phyloP scores from a whole-genome alignment of 805 yeast genomes.

The Candida methanosorbosa region DNA sequence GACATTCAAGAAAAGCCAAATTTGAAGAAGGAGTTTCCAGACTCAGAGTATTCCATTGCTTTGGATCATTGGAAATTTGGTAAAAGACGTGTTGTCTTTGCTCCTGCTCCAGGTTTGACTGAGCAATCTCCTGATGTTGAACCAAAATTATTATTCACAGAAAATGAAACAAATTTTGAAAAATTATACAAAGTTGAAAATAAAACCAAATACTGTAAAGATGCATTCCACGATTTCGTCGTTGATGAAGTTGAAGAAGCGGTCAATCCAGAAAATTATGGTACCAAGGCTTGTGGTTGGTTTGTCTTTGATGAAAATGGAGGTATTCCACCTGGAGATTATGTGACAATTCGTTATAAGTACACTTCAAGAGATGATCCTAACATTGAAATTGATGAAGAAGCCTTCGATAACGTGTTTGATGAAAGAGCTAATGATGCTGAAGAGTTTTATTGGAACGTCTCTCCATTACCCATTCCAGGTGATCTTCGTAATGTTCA shows the following conservation, averaged over 20 bases:
- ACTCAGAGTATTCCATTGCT: slow-evolving; percentile 39
- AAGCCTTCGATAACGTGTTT: slow-evolving; percentile 59
- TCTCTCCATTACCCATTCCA: slow-evolving; percentile 76
- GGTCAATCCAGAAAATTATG: slow-evolving; percentile 60
- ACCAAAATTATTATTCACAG: slow-evolving; percentile 75
- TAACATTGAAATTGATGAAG: slow-evolving; percentile 50
- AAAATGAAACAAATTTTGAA: slow-evolving; percentile 75
- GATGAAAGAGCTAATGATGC: slow-evolving; percentile 77
- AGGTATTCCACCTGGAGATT: slow-evolving; percentile 80
- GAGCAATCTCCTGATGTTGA: slow-evolving; percentile 57
- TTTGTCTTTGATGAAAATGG: slow-evolving; percentile 68
- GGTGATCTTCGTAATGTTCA: slow-evolving; percentile 76
- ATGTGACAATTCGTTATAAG: slow-evolving; percentile 76
- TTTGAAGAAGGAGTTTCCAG: slow-evolving; percentile 29
- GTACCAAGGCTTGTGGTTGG: slow-evolving; percentile 85
- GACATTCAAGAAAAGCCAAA: slow-evolving; percentile 40
- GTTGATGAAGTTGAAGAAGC: slow-evolving; percentile 51
- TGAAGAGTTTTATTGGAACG: slow-evolving; percentile 85
- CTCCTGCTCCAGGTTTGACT: slow-evolving; percentile 75
- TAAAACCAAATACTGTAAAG: slow-evolving; percentile 58
- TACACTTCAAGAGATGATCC: slow-evolving; percentile 29
- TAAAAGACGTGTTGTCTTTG: slow-evolving; percentile 53
- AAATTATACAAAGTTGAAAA: slow-evolving; percentile 60
- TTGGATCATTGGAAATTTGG: slow-evolving; percentile 68
- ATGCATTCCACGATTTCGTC: slow-evolving; percentile 83